These are phyloP conservation scores for Populus hybrid DNA, from an alignment of 441 rosid species.

Conservation along the genomic window DNA sequence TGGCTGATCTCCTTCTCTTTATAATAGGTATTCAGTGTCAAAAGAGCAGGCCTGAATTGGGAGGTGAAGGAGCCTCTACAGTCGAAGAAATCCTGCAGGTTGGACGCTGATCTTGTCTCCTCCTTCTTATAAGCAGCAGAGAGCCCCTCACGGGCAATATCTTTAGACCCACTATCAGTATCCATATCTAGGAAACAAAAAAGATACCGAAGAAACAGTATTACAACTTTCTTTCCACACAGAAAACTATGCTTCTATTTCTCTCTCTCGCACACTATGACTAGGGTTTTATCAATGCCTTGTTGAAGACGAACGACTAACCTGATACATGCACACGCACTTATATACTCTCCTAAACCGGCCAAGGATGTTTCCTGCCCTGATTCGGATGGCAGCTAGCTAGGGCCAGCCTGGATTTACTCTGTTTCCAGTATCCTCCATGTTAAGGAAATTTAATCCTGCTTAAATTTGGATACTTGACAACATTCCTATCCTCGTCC, in stretches of 20 bases:
- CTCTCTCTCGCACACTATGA: background rate
- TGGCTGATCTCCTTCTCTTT: background rate
- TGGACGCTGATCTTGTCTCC: background rate
- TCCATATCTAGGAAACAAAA: background rate
- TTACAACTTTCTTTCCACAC: no score
- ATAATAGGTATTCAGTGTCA: background rate
- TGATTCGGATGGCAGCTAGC: no score
- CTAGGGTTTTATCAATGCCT: background rate
- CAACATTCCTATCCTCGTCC: no score
- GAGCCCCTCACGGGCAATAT: background rate
- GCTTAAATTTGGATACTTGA: no score
- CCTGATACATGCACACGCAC: background rate
- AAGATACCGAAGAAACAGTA: no score
- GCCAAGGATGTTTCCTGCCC: background rate
- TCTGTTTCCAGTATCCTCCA: no score
- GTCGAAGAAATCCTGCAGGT: background rate
- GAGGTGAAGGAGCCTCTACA: background rate
- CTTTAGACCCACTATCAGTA: background rate
- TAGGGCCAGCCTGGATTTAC: no score
- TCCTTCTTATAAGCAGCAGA: background rate
- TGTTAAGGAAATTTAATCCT: no score
- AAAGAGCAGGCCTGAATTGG: background rate
- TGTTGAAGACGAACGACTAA: no score
- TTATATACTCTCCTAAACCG: background rate
- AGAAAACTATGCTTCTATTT: no score